Evolutionary conservation across 2,329 filamentous ascomycete species (phyloP).

Genomic region (Colletotrichum noveboracense): DNA sequence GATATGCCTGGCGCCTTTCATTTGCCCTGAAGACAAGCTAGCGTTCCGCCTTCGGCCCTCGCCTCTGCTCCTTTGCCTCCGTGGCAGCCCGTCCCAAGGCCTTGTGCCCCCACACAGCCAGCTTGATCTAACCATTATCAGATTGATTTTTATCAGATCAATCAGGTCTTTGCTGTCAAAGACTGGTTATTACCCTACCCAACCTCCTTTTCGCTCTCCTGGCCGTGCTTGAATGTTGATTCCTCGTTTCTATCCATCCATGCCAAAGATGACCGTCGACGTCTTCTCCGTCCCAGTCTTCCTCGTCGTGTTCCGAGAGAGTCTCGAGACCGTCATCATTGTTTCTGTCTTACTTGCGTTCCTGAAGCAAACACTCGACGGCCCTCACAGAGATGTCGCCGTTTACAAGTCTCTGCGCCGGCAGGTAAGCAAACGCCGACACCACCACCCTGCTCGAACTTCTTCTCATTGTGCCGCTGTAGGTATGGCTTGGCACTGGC

Average conservation of each 20-base stretch:
- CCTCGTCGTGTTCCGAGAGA: slow-evolving; percentile 89
- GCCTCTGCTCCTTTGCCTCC: neutral
- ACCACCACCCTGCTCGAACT: neutral
- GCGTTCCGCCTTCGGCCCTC: neutral
- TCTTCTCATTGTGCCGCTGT: neutral
- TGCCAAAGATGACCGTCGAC: slow-evolving; percentile 60
- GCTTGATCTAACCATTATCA: slow-evolving; percentile 5
- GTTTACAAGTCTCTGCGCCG: slow-evolving; percentile 72
- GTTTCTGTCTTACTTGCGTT: slow-evolving; percentile 88
- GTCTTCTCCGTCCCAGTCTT: slow-evolving; percentile 84
- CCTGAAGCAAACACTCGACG: slow-evolving; percentile 78
- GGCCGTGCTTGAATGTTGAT: neutral
- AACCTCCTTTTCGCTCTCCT: neutral
- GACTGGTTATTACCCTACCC: neutral
- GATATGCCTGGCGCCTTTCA: neutral
- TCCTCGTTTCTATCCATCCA: neutral
- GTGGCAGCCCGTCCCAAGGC: neutral
- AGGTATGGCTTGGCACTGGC: slow-evolving; percentile 67
- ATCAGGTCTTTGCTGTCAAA: neutral
- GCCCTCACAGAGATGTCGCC: slow-evolving; percentile 62
- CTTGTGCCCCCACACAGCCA: neutral
- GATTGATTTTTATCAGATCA: slow-evolving; percentile 13
- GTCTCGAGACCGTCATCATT: slow-evolving; percentile 82
- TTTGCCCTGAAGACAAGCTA: neutral
- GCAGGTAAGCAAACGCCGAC: slow-evolving; percentile 50